Base-by-base conservation (phyloP, 139 green algal species). In the Micractinium conductrix region DNA sequence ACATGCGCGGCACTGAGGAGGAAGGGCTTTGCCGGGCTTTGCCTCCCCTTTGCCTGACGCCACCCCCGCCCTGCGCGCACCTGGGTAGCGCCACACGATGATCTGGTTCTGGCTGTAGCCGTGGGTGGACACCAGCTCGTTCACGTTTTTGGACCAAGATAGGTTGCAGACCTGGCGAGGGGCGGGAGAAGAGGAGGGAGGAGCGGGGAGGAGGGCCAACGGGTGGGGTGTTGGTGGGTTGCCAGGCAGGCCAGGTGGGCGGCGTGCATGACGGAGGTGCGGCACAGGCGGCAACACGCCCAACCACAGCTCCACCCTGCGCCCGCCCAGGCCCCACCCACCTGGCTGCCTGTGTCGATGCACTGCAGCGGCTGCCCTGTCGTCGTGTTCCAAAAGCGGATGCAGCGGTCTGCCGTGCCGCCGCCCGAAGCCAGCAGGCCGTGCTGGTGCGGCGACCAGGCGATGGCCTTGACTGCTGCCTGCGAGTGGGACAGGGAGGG, bases 61-160 rank as follows among this genome's bases (percentile, higher is more conserved):
- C n/a, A n/a, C n/a, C n/a, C n/a, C n/a, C n/a, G n/a, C n/a, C n/a
- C n/a, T n/a, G n/a, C n/a, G n/a, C n/a, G n/a, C n/a, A n/a, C n/a
- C n/a, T n/a, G 92, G 93, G 79, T 96, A 96, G 16, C 87, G 69
- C 93, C 93, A 96, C 43, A 96, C 91, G 38, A 95, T 85, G 76
- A 96, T 93, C 89, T 99, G 96, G 90, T 99, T 99, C 86, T 99
- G 96, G 82, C 86, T 94, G 92, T 99, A 99, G 26, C 97, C 97
- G 87, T 99, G 97, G n/a, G 97, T 99, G 85, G 88, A 96, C 55
- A 99, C 97, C 76, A 99, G 92, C 93, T 99, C 97, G 87, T 99
- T 99, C 30, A 97, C 94, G 85, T 98, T 99, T 71, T 97, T 97
- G 74, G 91, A 96, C 97, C 97, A 99, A 12, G 92, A 91, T 43